phyloP scores from a whole-genome alignment of 768 basidiomycete genomes.

The Trametes meyenii region DNA sequence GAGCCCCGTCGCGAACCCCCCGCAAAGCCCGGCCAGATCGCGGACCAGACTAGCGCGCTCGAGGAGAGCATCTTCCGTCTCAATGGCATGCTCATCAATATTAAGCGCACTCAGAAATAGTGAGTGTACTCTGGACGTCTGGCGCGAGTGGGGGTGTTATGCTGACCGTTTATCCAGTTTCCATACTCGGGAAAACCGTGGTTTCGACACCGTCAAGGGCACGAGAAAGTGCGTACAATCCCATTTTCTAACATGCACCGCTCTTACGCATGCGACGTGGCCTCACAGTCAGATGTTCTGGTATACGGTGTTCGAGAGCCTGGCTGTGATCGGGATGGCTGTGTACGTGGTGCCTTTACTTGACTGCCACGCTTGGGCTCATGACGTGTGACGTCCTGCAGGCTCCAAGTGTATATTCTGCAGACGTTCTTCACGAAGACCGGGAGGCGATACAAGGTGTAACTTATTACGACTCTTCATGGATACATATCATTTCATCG shows the following conservation, averaged over 20 bases:
- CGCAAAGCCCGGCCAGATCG: constrained; percentile 83
- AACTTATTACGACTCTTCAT: constrained; percentile 33
- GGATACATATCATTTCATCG: constrained; percentile 9
- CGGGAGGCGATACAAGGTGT: constrained; percentile 87
- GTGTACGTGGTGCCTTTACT: constrained; percentile 56
- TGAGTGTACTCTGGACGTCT: constrained; percentile 50
- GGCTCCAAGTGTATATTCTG: constrained; percentile 87
- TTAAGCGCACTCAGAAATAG: constrained; percentile 95
- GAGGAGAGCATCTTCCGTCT: constrained; percentile 96
- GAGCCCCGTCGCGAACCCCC: constrained; percentile 91
- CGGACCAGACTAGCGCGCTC: constrained; percentile 89
- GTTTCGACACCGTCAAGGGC: constrained; percentile 90
- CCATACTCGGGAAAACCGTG: constrained; percentile 92
- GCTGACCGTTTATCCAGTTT: constrained; percentile 53
- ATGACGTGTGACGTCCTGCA: constrained; percentile 36
- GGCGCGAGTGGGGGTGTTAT: not conserved
- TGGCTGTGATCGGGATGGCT: constrained; percentile 84
- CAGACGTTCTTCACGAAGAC: constrained; percentile 98
- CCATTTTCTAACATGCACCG: not conserved
- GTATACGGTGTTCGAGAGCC: constrained; percentile 84
- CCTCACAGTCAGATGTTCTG: constrained; percentile 82
- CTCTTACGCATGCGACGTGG: not conserved
- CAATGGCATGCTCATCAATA: constrained; percentile 82
- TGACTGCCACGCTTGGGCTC: not conserved
- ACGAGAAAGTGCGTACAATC: constrained; percentile 69